Evolutionary conservation across 192 early-diverging fungal species (phyloP).

Genomic region (Globomyces pollinis-pini): DNA sequence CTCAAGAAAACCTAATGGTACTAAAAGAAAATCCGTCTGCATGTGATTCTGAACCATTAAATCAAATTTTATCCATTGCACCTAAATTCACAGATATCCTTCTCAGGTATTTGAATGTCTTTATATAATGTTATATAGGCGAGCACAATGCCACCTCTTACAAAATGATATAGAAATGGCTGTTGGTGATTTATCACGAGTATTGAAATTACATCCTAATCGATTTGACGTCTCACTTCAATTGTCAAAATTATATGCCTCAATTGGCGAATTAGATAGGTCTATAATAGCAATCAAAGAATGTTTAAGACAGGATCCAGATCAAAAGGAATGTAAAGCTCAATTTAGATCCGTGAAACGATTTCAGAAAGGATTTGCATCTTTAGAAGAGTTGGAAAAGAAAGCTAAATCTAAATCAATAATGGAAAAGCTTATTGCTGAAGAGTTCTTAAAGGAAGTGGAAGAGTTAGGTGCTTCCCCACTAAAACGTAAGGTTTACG

Average conservation of each 20-base stretch:
- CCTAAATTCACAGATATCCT: constrained; percentile 1
- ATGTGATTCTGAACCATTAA: background rate
- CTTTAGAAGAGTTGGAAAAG: constrained; percentile 45
- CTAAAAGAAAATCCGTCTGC: constrained; percentile 12
- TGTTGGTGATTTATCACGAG: constrained; percentile 68
- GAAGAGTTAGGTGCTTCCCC: constrained; percentile 19
- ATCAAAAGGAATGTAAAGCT: constrained; percentile 81
- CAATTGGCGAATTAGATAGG: constrained; percentile 59
- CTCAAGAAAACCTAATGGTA: background rate
- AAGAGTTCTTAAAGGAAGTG: constrained; percentile 32
- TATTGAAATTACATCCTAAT: constrained; percentile 64
- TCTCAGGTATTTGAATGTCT: constrained; percentile 27
- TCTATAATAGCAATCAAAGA: constrained; percentile 69
- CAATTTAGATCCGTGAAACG: constrained; percentile 65
- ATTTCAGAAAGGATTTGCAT: constrained; percentile 62
- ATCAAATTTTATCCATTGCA: background rate
- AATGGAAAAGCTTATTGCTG: constrained; percentile 40
- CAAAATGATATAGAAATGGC: constrained; percentile 78
- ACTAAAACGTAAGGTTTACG: constrained; percentile 32
- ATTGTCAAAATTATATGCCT: constrained; percentile 64
- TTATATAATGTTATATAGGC: no score
- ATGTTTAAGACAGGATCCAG: constrained; percentile 84
- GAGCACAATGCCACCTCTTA: constrained; percentile 67
- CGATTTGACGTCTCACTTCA: constrained; percentile 52
- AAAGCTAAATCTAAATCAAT: constrained; percentile 51